phyloP scores from a whole-genome alignment of 2,329 filamentous ascomycete genomes.

The Penicillium sp. region DNA sequence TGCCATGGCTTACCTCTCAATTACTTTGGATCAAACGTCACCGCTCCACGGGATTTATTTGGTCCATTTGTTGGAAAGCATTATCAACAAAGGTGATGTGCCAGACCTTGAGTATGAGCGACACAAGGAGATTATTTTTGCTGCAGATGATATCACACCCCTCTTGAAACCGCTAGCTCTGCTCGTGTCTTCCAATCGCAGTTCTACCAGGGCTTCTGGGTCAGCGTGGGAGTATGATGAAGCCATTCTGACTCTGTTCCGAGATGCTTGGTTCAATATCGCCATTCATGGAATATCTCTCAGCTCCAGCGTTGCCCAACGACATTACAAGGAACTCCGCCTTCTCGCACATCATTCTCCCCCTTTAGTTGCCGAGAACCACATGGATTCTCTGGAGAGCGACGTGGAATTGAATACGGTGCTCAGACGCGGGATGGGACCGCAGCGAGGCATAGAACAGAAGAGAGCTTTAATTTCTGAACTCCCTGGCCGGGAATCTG shows the following conservation, averaged over 20 bases:
- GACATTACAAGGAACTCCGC: slow-evolving; percentile 73
- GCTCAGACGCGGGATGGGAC: slow-evolving; percentile 78
- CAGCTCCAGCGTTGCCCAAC: slow-evolving; percentile 69
- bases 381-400: slow-evolving; percentile 86
- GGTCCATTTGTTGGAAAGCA: slow-evolving; percentile 76
- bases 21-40: slow-evolving; percentile 65
- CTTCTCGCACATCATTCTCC: slow-evolving; percentile 84
- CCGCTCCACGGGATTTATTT: slow-evolving; percentile 80
- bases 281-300: slow-evolving; percentile 87
- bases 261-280: slow-evolving; percentile 98
- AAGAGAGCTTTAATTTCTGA: slow-evolving; percentile 74
- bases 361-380: slow-evolving; percentile 82
- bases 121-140: slow-evolving; percentile 76
- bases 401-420: slow-evolving; percentile 97
- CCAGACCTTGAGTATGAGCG: slow-evolving; percentile 71
- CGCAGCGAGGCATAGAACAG: slow-evolving; percentile 69
- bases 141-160: slow-evolving; percentile 82
- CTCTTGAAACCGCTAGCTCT: slow-evolving; percentile 84
- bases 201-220: slow-evolving; percentile 25
- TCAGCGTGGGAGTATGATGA: slow-evolving; percentile 54
- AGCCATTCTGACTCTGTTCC: slow-evolving; percentile 69
- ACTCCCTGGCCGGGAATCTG: slow-evolving; percentile 71
- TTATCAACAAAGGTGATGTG: slow-evolving; percentile 87
- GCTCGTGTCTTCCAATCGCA: slow-evolving; percentile 61
- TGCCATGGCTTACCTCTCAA: slow-evolving; percentile 76